Conservation (phyloP, 441 rosid genomes). For the Erodium texanum region DNA sequence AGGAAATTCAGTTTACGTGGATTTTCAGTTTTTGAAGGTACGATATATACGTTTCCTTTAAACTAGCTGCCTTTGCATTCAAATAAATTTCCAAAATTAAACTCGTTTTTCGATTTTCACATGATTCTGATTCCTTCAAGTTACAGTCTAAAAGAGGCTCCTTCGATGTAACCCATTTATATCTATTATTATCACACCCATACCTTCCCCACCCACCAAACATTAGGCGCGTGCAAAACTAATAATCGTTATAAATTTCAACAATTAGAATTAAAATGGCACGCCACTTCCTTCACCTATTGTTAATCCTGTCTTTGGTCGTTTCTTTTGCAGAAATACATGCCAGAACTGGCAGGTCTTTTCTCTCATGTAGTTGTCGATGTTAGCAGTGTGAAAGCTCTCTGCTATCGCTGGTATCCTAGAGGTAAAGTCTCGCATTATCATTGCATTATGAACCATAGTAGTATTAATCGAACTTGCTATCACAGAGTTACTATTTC, state of each 20-base stretch:
- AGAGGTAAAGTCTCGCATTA: neutral
- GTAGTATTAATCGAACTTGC: too few relatives aligned
- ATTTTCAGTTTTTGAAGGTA: constrained; percentile 69
- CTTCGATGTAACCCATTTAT: too few relatives aligned
- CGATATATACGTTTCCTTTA: neutral
- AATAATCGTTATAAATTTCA: too few relatives aligned
- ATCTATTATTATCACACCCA: too few relatives aligned
- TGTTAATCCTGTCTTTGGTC: neutral
- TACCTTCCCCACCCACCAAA: too few relatives aligned
- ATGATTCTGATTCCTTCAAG: too few relatives aligned
- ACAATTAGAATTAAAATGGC: too few relatives aligned
- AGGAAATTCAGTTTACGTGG: constrained; percentile 79
- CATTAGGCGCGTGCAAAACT: too few relatives aligned
- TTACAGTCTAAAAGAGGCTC: too few relatives aligned
- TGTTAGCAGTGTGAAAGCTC: constrained; percentile 5
- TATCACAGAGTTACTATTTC: neutral
- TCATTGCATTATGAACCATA: neutral
- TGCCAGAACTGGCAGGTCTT: constrained; percentile 2
- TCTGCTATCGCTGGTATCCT: neutral
- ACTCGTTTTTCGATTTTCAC: too few relatives aligned
- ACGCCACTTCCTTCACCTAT: neutral
- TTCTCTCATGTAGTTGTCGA: constrained; percentile 4
- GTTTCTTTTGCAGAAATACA: neutral
- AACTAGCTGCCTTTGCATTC: neutral
- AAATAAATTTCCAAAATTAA: neutral